Percentiles rank a stretch among this genome's conserved stretches.
Conservation (phyloP, 352 stramenopile species). For the Elongisporangium anandrum region DNA sequence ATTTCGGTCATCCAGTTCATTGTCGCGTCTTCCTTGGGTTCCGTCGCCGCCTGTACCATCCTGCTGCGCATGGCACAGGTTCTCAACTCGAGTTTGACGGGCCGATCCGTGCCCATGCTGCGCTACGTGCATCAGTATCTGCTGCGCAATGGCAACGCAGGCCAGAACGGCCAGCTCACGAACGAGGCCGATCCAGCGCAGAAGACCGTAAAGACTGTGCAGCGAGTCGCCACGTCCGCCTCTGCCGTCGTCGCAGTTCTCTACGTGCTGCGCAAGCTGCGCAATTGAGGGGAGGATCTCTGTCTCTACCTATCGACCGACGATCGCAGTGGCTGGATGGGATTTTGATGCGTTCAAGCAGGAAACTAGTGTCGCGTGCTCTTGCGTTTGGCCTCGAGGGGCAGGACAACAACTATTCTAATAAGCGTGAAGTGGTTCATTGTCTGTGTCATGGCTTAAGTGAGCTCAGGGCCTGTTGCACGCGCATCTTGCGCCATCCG, state of each 20-base stretch:
- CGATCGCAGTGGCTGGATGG: no score
- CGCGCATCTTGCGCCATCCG: conserved; percentile 13
- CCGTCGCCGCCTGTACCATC: conserved; percentile 52
- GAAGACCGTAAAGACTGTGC: conserved; percentile 15
- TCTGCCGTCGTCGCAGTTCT: conserved; percentile 20
- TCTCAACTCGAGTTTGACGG: conserved; percentile 26
- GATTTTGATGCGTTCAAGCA: no score
- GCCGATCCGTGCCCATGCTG: conserved; percentile 25
- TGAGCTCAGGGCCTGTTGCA: conserved; percentile 9
- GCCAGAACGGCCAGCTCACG: conserved; percentile 4
- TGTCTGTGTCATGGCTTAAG: conserved; percentile 6
- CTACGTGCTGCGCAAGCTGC: conserved; percentile 27
- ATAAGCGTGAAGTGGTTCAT: no score
- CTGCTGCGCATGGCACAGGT: conserved; percentile 48
- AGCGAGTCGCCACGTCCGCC: conserved; percentile 22
- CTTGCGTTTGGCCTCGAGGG: no score
- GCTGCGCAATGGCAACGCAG: conserved; percentile 23
- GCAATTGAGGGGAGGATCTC: neutral
- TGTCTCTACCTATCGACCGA: no score
- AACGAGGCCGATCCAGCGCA: conserved; percentile 8
- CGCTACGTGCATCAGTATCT: conserved; percentile 34
- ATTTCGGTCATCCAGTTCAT: conserved; percentile 55
- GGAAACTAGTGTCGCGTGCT: no score
- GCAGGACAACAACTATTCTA: no score
- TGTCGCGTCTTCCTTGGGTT: conserved; percentile 55